phyloP scores from a whole-genome alignment of 345 rosid genomes.

The Linum trigynum region DNA sequence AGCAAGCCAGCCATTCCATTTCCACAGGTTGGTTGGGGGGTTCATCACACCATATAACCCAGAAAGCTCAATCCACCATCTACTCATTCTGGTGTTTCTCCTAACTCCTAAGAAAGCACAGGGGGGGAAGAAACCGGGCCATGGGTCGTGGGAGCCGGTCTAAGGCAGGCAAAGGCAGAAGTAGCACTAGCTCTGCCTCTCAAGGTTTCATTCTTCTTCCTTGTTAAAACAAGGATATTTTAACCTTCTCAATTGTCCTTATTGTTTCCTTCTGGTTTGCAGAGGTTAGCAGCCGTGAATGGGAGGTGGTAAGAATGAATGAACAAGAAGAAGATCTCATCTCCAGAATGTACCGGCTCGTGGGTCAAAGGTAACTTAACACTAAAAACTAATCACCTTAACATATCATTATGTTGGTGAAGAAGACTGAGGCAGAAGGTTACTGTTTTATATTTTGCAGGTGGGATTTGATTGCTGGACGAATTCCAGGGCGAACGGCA shows the following conservation, averaged over 20 bases:
- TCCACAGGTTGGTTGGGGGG: constrained; percentile 6
- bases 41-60: background rate
- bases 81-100: background rate
- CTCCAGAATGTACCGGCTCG: constrained; percentile 51
- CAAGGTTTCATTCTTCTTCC: background rate
- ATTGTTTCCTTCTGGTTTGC: constrained; percentile 6
- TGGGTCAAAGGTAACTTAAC: constrained; percentile 46
- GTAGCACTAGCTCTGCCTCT: background rate
- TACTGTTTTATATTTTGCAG: background rate
- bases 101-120: background rate
- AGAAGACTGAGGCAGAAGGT: background rate
- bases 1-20: background rate
- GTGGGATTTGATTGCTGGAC: constrained; percentile 6
- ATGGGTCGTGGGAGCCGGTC: background rate
- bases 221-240: background rate
- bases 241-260: background rate
- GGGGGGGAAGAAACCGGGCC: background rate
- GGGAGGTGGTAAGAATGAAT: constrained; percentile 51
- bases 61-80: background rate
- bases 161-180: background rate
- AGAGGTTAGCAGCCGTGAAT: constrained; percentile 58
- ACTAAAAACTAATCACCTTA: too few relatives aligned
- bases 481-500: background rate
- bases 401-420: too few relatives aligned
- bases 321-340: constrained; percentile 68